Evolutionary conservation across 2,329 filamentous ascomycete species (phyloP).

Genomic region (Penicillium sp.): DNA sequence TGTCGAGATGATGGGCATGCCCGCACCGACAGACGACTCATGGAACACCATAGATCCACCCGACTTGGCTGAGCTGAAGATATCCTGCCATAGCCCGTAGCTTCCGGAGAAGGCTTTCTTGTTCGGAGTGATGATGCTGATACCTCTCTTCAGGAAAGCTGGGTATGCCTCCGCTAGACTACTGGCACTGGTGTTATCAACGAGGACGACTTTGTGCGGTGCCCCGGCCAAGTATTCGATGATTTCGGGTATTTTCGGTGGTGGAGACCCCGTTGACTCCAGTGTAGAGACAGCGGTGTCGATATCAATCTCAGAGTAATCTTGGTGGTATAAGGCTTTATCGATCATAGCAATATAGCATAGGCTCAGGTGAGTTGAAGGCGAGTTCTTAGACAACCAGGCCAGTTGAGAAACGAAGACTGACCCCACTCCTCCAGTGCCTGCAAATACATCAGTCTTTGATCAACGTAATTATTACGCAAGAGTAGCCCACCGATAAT

Average conservation of each 20-base stretch:
- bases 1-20: constrained; percentile 88
- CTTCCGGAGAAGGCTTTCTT: constrained; percentile 94
- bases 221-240: constrained; percentile 74
- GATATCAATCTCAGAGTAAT: not conserved
- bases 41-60: constrained; percentile 79
- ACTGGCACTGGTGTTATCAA: constrained; percentile 95
- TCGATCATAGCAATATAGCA: not conserved
- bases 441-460: constrained; percentile 36
- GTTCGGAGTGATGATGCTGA: constrained; percentile 93
- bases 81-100: constrained; percentile 79
- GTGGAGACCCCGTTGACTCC: constrained; percentile 51
- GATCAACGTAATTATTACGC: not conserved
- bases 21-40: constrained; percentile 90
- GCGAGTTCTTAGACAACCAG: constrained; percentile 62
- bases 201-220: constrained; percentile 74
- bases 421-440: constrained; percentile 89
- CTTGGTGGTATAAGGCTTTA: not conserved
- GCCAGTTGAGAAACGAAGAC: constrained; percentile 83
- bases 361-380: constrained; percentile 55
- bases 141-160: constrained; percentile 71
- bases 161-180: constrained; percentile 83
- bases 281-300: not conserved
- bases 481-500: not conserved
- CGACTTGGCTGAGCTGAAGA: constrained; percentile 69
- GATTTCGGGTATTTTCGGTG: constrained; percentile 63